Evolutionary conservation across 495 filamentous ascomycete species (phyloP).

Genomic region (Penicillium simplicissimum): DNA sequence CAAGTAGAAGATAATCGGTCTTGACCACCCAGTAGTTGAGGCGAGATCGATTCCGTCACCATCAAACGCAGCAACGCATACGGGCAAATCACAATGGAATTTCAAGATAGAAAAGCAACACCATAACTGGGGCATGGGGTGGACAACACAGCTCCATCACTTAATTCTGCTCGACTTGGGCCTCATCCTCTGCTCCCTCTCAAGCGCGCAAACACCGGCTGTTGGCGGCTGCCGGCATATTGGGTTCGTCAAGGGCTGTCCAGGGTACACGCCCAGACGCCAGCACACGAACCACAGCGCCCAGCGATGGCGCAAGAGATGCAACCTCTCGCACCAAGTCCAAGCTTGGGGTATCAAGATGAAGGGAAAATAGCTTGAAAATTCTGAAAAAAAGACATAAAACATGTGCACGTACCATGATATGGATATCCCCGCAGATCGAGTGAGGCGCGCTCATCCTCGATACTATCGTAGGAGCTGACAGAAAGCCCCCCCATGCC

Average conservation of each 20-base stretch:
- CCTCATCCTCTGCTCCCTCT: not conserved
- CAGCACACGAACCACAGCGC: conserved; percentile 32
- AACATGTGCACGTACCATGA: conserved; percentile 39
- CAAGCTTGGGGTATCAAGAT: conserved; percentile 9
- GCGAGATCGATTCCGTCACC: not conserved
- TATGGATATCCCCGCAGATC: conserved; percentile 49
- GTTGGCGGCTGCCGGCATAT: not conserved
- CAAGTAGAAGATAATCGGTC: not conserved
- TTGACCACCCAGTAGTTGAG: no score
- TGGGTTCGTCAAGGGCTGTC: not conserved
- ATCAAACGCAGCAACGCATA: conserved; percentile 5
- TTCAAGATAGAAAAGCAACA: not conserved
- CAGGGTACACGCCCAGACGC: conserved; percentile 1
- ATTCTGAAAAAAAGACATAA: conserved; percentile 14
- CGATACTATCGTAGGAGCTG: conserved; percentile 52
- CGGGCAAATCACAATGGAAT: not conserved
- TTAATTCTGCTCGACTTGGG: not conserved
- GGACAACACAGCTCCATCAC: not conserved
- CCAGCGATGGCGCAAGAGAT: conserved; percentile 41
- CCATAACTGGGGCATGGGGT: not conserved
- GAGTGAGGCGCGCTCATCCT: conserved; percentile 46
- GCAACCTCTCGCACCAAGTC: conserved; percentile 37
- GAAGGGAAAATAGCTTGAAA: conserved; percentile 6
- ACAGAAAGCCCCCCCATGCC: conserved; percentile 51
- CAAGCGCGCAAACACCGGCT: not conserved